Conservation (phyloP, 768 basidiomycete species). For the Brasilioporus rufonigricans region DNA sequence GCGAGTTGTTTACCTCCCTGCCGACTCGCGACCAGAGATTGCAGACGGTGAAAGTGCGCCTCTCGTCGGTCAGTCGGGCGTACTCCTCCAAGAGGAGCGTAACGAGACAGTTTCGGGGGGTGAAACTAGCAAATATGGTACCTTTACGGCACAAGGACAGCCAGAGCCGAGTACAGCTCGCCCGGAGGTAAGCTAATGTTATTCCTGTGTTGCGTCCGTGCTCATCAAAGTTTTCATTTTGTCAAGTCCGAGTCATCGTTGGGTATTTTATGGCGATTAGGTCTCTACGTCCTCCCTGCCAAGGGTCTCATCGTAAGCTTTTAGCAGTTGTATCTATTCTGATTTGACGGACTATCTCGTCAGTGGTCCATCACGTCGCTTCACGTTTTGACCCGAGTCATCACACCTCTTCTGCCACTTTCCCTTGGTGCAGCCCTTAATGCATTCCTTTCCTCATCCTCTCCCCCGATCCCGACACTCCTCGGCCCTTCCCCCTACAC, state of each 20-base stretch:
- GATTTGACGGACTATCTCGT: slow-evolving; percentile 1
- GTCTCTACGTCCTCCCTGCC: slow-evolving; percentile 19
- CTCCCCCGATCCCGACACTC: slow-evolving; percentile 19
- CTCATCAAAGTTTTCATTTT: background rate
- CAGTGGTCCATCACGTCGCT: slow-evolving; percentile 69
- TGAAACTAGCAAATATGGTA: slow-evolving; percentile 68
- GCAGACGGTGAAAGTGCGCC: slow-evolving; percentile 23
- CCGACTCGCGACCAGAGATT: slow-evolving; percentile 16
- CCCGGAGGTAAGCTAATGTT: slow-evolving; percentile 9
- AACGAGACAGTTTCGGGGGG: slow-evolving; percentile 31
- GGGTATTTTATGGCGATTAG: slow-evolving; percentile 16
- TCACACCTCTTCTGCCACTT: slow-evolving; percentile 71
- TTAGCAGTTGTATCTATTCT: background rate
- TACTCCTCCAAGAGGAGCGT: slow-evolving; percentile 53
- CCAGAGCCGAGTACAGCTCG: background rate
- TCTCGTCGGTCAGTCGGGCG: slow-evolving; percentile 40
- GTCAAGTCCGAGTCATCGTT: slow-evolving; percentile 16
- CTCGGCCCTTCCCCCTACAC: slow-evolving; percentile 57
- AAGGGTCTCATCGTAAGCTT: slow-evolving; percentile 25
- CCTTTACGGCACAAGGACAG: slow-evolving; percentile 45
- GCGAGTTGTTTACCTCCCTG: slow-evolving; percentile 54
- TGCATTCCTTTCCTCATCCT: slow-evolving; percentile 17
- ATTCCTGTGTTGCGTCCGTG: background rate
- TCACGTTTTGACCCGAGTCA: slow-evolving; percentile 69
- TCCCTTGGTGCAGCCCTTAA: slow-evolving; percentile 51